Evolutionary conservation across 345 rosid genomes (phyloP).

Genomic region (Rhizophora mangle): DNA sequence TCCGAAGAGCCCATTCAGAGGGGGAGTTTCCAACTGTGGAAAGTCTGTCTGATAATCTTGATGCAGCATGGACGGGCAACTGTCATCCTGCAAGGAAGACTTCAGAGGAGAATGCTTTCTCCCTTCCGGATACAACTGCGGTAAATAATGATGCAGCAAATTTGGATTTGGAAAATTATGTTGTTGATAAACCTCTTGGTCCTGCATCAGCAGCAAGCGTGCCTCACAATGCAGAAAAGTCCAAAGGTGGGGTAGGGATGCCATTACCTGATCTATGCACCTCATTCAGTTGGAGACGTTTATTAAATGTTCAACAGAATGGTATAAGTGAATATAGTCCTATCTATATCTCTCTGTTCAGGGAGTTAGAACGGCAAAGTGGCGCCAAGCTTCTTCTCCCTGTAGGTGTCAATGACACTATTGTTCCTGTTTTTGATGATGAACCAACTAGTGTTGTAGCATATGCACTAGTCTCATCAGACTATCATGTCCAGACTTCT

Average conservation of each 20-base stretch:
- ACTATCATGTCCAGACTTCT: slow-evolving; percentile 50
- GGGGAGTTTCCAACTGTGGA: slow-evolving; percentile 43
- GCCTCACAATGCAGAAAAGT: slow-evolving; percentile 25
- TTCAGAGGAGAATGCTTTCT: slow-evolving; percentile 31
- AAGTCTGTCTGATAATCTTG: slow-evolving; percentile 16
- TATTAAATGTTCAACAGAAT: slow-evolving; percentile 49
- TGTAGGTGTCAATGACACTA: slow-evolving; percentile 22
- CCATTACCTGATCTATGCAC: slow-evolving; percentile 48
- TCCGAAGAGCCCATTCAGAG: slow-evolving; percentile 41
- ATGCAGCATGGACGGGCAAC: background rate
- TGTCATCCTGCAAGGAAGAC: slow-evolving; percentile 27
- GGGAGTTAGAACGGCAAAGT: slow-evolving; percentile 14
- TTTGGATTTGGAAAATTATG: slow-evolving; percentile 18
- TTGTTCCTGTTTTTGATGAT: slow-evolving; percentile 27
- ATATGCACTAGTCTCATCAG: slow-evolving; percentile 27
- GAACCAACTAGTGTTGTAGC: slow-evolving; percentile 31
- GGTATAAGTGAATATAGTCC: slow-evolving; percentile 37
- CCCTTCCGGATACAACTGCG: slow-evolving; percentile 26
- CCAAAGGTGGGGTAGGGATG: slow-evolving; percentile 19
- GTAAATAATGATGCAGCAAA: slow-evolving; percentile 23
- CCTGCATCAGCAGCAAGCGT: slow-evolving; percentile 23
- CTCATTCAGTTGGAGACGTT: slow-evolving; percentile 39
- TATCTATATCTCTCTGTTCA: slow-evolving; percentile 14
- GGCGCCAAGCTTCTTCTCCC: slow-evolving; percentile 23
- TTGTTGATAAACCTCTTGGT: slow-evolving; percentile 22